Evolutionary conservation across 306 rosid species (phyloP), one percentile per base, ranked within the genome.

Genomic region (Echinosophora koreensis): DNA sequence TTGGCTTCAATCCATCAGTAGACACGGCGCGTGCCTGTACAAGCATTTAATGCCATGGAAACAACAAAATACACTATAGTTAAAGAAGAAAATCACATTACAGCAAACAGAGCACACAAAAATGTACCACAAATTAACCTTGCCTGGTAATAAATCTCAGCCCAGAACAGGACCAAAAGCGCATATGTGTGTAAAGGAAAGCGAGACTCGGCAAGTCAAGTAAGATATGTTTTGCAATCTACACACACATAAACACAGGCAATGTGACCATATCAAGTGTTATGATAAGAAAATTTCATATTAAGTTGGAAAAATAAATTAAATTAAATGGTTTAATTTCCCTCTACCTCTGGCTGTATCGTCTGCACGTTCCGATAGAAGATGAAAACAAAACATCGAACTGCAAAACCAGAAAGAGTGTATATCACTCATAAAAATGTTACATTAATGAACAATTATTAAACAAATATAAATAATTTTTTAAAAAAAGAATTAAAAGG

Each of bases 141-240:
- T 61, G 91, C 98, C 97, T 95, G 98, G 80, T 95, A 95, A 89
- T 95, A 95, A 77, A 95, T 95, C 82, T 95, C 98, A 1, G 98
- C 98, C 98, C 97, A 92, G 80, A 95, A 95, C 71, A 92, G 85
- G 86, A 89, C 95, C 89, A 95, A 77, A 5, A 95, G 93, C 2
- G 96, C 97, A 63, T 95, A 95, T 0, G 97, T 92, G n/a, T 1
- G 97, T 95, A 87, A 95, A 95, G n/a, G 89, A 95, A 95, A 64
- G 90, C 96, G 47, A 95, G 95, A 71, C 98, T 92, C 6, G 97
- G 98, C 90, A 87, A 37, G 66, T 92, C 98, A 82, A 95, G 93
- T 88, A 95, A 74, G 56, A 95, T 81, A 82, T 95, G 97, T 82
- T 77, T 82, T 68, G 83, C 77, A 89, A 89, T 92, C 98, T 95